These are phyloP conservation scores for Akanthomyces lecanii DNA, from an alignment of 2,329 filamentous ascomycete species.

Conservation along the genomic window DNA sequence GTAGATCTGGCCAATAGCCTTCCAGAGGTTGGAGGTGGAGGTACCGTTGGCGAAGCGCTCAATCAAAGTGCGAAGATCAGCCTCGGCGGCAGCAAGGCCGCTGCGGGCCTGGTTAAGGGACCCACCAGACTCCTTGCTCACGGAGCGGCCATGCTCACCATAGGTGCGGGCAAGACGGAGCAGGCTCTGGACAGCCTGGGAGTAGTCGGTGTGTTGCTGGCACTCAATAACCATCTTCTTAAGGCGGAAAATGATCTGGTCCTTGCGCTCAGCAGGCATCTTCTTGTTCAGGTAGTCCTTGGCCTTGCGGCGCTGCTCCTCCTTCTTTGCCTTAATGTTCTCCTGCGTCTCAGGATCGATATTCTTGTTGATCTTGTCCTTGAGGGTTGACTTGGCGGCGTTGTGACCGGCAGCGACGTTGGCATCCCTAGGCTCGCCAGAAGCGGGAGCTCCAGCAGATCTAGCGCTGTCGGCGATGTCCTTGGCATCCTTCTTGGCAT, in stretches of 20 bases:
- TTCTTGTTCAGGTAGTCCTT: slow-evolving; percentile 79
- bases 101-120: slow-evolving; percentile 70
- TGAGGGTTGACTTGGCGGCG: slow-evolving; percentile 40
- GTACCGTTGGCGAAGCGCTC: slow-evolving; percentile 96
- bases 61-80: slow-evolving; percentile 73
- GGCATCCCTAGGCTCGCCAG: slow-evolving; percentile 47
- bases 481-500: slow-evolving; percentile 54
- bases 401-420: slow-evolving; percentile 40
- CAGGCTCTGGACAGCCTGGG: slow-evolving; percentile 84
- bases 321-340: slow-evolving; percentile 39
- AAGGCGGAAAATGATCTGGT: slow-evolving; percentile 85
- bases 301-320: slow-evolving; percentile 45
- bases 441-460: slow-evolving; percentile 47
- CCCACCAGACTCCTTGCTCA: slow-evolving; percentile 61
- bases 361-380: slow-evolving; percentile 58
- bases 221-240: slow-evolving; percentile 98
- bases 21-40: slow-evolving; percentile 80
- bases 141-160: slow-evolving; percentile 63
- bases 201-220: slow-evolving; percentile 91
- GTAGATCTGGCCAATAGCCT: slow-evolving; percentile 81
- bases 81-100: slow-evolving; percentile 66
- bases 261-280: slow-evolving; percentile 86
- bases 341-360: slow-evolving; percentile 61
- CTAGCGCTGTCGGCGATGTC: slow-evolving; percentile 56
- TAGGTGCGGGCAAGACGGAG: slow-evolving; percentile 83